These are phyloP conservation scores for Talaromyces sp. DNA, from an alignment of 2,329 filamentous ascomycete species.

Conservation along the genomic window DNA sequence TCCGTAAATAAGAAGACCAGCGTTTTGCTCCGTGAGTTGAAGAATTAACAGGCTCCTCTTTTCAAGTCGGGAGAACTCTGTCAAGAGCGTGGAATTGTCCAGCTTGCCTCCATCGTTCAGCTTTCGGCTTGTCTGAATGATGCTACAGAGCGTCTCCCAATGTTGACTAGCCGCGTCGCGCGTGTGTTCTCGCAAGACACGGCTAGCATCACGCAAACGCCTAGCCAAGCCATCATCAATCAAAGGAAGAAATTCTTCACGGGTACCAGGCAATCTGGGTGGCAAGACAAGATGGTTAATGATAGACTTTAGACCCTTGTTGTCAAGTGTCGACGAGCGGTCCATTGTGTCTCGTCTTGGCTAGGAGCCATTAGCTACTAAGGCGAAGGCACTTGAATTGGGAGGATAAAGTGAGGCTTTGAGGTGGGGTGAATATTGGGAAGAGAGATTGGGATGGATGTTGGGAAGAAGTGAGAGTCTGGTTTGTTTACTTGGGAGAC, in stretches of 20 bases:
- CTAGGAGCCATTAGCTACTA: no score
- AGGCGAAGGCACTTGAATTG: no score
- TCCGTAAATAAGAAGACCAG: conserved; percentile 41
- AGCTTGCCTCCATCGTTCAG: conserved; percentile 15
- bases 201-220: conserved; percentile 24
- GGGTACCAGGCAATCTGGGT: conserved; percentile 31
- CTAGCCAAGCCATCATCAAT: conserved; percentile 26
- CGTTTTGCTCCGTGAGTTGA: conserved; percentile 47
- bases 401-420: not conserved
- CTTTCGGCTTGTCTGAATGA: conserved; percentile 14
- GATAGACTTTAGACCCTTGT: conserved; percentile 17
- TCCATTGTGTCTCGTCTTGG: not conserved
- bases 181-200: conserved; percentile 15
- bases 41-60: conserved; percentile 37
- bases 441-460: not conserved
- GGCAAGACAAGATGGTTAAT: conserved; percentile 37
- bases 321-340: not conserved
- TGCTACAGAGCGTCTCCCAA: not conserved
- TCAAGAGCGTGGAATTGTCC: conserved; percentile 20
- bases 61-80: conserved; percentile 24
- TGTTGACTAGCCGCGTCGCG: conserved; percentile 8
- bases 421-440: not conserved
- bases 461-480: not conserved
- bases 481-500: not conserved
- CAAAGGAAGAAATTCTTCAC: conserved; percentile 19